Conservation (phyloP, 495 filamentous ascomycete genomes). For the Parachaetomium inaequale region DNA sequence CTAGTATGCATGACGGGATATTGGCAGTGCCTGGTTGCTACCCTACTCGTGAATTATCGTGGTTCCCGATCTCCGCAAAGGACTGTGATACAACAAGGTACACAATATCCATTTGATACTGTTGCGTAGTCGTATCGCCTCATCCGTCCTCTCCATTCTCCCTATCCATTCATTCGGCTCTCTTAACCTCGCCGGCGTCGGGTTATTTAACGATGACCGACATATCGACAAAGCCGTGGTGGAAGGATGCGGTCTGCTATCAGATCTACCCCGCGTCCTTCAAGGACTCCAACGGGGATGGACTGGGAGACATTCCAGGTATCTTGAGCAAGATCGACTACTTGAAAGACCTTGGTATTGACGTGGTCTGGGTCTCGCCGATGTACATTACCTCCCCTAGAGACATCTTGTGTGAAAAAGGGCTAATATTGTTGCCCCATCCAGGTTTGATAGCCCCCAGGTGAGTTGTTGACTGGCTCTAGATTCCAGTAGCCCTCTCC, state of each 20-base stretch:
- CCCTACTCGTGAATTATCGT: background rate
- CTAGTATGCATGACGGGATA: background rate
- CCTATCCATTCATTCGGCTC: background rate
- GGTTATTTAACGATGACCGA: slow-evolving; percentile 8
- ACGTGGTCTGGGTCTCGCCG: slow-evolving; percentile 67
- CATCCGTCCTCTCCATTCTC: background rate
- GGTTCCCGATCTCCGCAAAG: background rate
- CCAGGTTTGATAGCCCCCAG: slow-evolving; percentile 59
- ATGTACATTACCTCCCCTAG: slow-evolving; percentile 27
- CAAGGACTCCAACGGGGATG: slow-evolving; percentile 65
- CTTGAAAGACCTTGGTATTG: slow-evolving; percentile 58
- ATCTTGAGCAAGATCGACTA: slow-evolving; percentile 66
- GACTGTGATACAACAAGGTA: background rate
- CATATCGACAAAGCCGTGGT: slow-evolving; percentile 26
- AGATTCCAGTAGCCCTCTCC: background rate
- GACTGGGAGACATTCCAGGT: slow-evolving; percentile 64
- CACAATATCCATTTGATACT: background rate
- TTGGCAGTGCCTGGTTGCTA: background rate
- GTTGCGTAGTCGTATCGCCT: background rate
- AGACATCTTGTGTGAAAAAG: no score
- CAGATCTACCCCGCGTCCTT: slow-evolving; percentile 70
- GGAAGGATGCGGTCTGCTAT: slow-evolving; percentile 53
- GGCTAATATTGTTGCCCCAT: background rate
- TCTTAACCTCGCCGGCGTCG: no score
- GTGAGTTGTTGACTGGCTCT: slow-evolving; percentile 10